A percentile compares a stretch with the other conserved stretches of the same genome.
These are phyloP conservation scores for Diplodia mutila DNA, from an alignment of 2,329 filamentous ascomycete species.

Conservation along the genomic window DNA sequence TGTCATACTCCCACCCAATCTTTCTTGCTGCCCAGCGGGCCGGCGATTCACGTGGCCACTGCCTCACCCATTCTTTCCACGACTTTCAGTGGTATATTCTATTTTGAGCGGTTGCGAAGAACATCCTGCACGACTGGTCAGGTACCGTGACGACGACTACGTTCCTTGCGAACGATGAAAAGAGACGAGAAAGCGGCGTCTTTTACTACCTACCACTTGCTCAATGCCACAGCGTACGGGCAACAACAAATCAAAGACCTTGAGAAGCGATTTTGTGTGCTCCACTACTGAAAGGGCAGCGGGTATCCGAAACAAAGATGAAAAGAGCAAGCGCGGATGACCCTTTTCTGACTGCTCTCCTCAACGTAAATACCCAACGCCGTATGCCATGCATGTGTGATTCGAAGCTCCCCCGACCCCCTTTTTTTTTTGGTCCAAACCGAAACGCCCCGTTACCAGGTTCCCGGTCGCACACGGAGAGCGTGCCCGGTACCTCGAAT, in stretches of 20 bases:
- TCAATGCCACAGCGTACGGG: background rate
- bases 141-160: constrained; percentile 1
- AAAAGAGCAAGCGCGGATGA: too few relatives aligned
- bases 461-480: background rate
- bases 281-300: background rate
- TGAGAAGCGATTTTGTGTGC: background rate
- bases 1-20: background rate
- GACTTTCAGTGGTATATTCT: background rate
- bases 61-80: background rate
- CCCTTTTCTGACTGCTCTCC: background rate
- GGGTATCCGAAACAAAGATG: background rate
- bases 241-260: background rate
- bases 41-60: background rate
- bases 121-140: background rate
- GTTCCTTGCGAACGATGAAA: constrained; percentile 1
- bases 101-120: background rate
- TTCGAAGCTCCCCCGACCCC: too few relatives aligned
- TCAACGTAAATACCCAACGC: background rate
- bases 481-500: background rate
- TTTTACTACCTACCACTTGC: background rate
- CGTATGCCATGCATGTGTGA: background rate
- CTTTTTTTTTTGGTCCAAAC: background rate
- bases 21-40: background rate
- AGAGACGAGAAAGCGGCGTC: constrained; percentile 8
- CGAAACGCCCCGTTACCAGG: constrained; percentile 4